phyloP scores from a whole-genome alignment of 352 stramenopile species.

The Halophytophthora batemanensis region DNA sequence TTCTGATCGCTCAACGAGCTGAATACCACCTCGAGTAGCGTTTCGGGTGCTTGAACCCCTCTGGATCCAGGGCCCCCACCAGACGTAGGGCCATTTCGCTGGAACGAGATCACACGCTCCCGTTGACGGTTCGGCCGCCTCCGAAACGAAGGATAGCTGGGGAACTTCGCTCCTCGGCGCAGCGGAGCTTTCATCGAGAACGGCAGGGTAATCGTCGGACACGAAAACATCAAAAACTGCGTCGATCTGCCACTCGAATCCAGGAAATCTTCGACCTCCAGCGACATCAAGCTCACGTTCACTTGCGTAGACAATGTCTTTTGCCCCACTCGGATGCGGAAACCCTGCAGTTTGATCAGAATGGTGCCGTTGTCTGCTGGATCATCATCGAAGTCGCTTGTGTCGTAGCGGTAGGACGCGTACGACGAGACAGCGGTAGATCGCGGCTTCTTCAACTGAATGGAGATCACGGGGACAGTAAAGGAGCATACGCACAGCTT shows the following conservation, averaged over 20 bases:
- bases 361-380: slow-evolving; percentile 59
- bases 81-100: slow-evolving; percentile 20
- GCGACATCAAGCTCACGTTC: slow-evolving; percentile 60
- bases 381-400: slow-evolving; percentile 58
- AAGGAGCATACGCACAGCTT: slow-evolving; percentile 77
- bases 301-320: slow-evolving; percentile 78
- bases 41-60: slow-evolving; percentile 23
- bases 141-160: slow-evolving; percentile 22
- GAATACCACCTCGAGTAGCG: slow-evolving; percentile 66
- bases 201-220: slow-evolving; percentile 58
- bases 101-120: slow-evolving; percentile 69
- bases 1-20: slow-evolving; percentile 56
- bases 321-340: slow-evolving; percentile 74
- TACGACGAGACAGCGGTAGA: slow-evolving; percentile 38
- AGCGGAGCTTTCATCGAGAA: slow-evolving; percentile 58
- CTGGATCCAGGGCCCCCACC: slow-evolving; percentile 14
- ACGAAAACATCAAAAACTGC: slow-evolving; percentile 80
- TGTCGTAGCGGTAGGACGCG: slow-evolving; percentile 60
- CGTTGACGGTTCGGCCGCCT: slow-evolving; percentile 37
- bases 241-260: slow-evolving; percentile 56
- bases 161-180: slow-evolving; percentile 35
- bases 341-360: slow-evolving; percentile 76
- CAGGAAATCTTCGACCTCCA: slow-evolving; percentile 78
- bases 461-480: slow-evolving; percentile 73
- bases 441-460: slow-evolving; percentile 78